Evolutionary conservation across 2,329 filamentous ascomycete species (phyloP), one percentile per base, ranked within the genome.

Genomic region (Pyrenophora tritici-repentis): DNA sequence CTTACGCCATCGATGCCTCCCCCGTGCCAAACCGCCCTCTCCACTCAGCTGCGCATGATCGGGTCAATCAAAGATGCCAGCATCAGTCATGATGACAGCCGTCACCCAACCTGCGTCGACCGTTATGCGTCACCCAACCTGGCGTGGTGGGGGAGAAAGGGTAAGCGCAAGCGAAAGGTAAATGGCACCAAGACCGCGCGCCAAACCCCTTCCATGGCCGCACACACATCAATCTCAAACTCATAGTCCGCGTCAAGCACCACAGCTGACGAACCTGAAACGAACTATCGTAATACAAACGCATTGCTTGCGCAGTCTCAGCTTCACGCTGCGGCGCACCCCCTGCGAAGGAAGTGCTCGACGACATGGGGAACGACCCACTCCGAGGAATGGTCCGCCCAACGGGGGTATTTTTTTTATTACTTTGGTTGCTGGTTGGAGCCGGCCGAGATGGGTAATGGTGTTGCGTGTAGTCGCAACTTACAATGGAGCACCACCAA

Each of bases 21-120:
- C 9, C 26, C 9, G 2, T 29, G 26, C 26, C 9, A 29, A 29
- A 29, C 9, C 26, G 9, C 31, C 17, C 40, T 34, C 13, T 18
- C 40, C 16, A 14, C 22, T 32, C 18, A 13, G 13, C 31, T 46
- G 18, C 16, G 18, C 36, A 35, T 29, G 26, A 36, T 26, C 47
- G 16, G 36, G 20, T 39, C 42, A 36, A 24, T 40, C 22, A 31
- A 20, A 10, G 22, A 26, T 22, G 42, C 26, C 16, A 52, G n/a
- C 10, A 50, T 56, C 50, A 41, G 44, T 51, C 50, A 56, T 56
- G 34, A 54, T 58, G 43, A 58, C 55, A 47, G 43, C 50, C 39
- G 46, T 47, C 43, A 46, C 39, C 33, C 17, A 22, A 35, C 22
- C 42, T 26, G 22, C 36, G 32, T 35, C 35, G 31, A 17, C 38